Evolutionary conservation across 306 rosid species (phyloP).

Genomic region (Ormosia emarginata): DNA sequence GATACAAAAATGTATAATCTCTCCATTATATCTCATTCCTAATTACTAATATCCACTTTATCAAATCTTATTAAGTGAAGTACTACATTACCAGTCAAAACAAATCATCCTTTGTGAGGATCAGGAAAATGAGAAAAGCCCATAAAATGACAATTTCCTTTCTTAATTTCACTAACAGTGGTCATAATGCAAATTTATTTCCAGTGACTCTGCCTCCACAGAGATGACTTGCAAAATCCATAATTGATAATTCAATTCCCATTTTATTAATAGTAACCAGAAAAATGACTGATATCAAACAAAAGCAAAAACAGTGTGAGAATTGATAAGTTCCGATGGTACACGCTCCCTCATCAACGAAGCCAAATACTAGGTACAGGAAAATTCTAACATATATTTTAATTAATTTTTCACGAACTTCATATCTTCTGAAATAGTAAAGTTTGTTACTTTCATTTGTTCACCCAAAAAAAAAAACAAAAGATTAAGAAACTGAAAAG

Average conservation of each 20-base stretch:
- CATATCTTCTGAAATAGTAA: slow-evolving; percentile 13
- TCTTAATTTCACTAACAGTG: not conserved
- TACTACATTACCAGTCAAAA: too few relatives aligned
- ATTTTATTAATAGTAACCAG: not conserved
- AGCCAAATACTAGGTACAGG: slow-evolving; percentile 16
- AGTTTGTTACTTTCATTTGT: slow-evolving; percentile 15
- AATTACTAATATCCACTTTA: too few relatives aligned
- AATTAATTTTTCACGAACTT: not conserved
- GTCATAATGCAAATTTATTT: not conserved
- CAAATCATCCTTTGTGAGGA: too few relatives aligned
- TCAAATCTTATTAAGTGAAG: too few relatives aligned
- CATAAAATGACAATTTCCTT: not conserved
- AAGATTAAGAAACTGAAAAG: not conserved
- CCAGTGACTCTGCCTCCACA: slow-evolving; percentile 21
- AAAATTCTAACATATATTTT: slow-evolving; percentile 17
- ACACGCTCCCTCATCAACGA: slow-evolving; percentile 1
- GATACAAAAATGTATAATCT: too few relatives aligned
- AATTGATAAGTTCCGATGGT: not conserved
- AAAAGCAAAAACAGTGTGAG: slow-evolving; percentile 14
- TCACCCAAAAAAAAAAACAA: not conserved
- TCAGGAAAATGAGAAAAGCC: not conserved
- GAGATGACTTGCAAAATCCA: not conserved
- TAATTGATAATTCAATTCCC: not conserved
- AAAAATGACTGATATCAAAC: slow-evolving; percentile 7
- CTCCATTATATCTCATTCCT: too few relatives aligned